Percentiles rank a stretch among this genome's conserved stretches.
Conservation (phyloP, 305 asterid species). For the Rubia occidens region DNA sequence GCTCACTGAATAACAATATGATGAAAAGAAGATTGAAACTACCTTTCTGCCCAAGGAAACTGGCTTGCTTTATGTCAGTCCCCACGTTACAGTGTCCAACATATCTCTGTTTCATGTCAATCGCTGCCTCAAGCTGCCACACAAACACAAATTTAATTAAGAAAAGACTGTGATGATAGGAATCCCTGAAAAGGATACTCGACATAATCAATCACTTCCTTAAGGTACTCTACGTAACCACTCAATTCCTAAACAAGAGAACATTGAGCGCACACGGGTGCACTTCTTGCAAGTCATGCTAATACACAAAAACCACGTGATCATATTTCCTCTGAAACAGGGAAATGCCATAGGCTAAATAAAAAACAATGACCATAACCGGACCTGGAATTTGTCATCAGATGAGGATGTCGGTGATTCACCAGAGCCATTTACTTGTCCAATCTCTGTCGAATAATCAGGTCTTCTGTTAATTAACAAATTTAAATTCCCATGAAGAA, state of each 20-base stretch:
- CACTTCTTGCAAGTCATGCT: background rate
- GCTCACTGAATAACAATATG: slow-evolving; percentile 11
- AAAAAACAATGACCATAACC: slow-evolving; percentile 17
- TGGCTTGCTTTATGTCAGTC: slow-evolving; percentile 96
- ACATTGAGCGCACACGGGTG: background rate
- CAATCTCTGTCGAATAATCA: slow-evolving; percentile 45
- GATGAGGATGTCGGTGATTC: slow-evolving; percentile 34
- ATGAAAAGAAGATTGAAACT: slow-evolving; percentile 13
- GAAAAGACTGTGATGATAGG: slow-evolving; percentile 5
- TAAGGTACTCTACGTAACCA: background rate
- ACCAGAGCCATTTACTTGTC: slow-evolving; percentile 35
- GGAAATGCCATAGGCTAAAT: background rate
- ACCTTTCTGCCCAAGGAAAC: slow-evolving; percentile 95
- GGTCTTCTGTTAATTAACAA: slow-evolving; percentile 55
- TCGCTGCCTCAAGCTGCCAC: slow-evolving; percentile 67
- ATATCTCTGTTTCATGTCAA: slow-evolving; percentile 90
- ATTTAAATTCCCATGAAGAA: slow-evolving; percentile 59
- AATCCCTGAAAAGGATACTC: background rate
- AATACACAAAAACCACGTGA: background rate
- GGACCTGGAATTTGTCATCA: slow-evolving; percentile 60
- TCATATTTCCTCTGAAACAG: too few species aligned
- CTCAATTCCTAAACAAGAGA: background rate
- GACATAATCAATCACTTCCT: background rate
- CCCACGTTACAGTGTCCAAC: slow-evolving; percentile 90
- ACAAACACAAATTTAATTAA: slow-evolving; percentile 19